phyloP scores from a whole-genome alignment of 768 basidiomycete genomes.

The Podaxis carcinomalis region DNA sequence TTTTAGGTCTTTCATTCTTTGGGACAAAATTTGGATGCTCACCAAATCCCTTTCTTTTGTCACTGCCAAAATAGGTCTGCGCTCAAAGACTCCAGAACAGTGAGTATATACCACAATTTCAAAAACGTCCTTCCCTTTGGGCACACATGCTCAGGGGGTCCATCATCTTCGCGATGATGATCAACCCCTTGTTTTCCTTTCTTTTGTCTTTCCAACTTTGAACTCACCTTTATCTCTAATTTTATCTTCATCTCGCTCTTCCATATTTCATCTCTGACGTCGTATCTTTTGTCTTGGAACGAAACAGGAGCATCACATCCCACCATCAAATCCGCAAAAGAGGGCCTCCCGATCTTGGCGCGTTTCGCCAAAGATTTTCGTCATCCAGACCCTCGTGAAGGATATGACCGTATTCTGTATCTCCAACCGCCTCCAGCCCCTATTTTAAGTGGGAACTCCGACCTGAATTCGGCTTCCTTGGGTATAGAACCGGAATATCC shows the following conservation, averaged over 20 bases:
- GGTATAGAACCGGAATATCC: neutral
- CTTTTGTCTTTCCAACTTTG: constrained; percentile 5
- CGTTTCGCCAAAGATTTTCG: constrained; percentile 62
- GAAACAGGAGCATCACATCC: constrained; percentile 65
- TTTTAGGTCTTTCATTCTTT: neutral
- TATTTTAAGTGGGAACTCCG: constrained; percentile 19
- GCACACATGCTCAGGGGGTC: neutral
- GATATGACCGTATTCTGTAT: constrained; percentile 56
- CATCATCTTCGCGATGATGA: neutral
- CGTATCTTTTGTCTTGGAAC: neutral
- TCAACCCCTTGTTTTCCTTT: neutral
- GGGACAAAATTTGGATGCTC: neutral
- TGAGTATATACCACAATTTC: neutral
- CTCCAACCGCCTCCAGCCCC: constrained; percentile 38
- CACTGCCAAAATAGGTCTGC: constrained; percentile 5
- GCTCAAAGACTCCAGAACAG: neutral
- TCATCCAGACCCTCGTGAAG: constrained; percentile 54
- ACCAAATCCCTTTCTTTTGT: constrained; percentile 2
- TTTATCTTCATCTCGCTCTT: neutral
- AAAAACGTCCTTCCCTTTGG: neutral
- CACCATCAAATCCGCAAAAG: constrained; percentile 61
- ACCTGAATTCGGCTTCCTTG: neutral
- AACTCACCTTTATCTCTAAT: neutral
- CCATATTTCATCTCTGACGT: constrained; percentile 1
- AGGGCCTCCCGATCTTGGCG: constrained; percentile 57